phyloP scores from a whole-genome alignment of 1,139 yeast species.

The Geotrichum histeridarum region DNA sequence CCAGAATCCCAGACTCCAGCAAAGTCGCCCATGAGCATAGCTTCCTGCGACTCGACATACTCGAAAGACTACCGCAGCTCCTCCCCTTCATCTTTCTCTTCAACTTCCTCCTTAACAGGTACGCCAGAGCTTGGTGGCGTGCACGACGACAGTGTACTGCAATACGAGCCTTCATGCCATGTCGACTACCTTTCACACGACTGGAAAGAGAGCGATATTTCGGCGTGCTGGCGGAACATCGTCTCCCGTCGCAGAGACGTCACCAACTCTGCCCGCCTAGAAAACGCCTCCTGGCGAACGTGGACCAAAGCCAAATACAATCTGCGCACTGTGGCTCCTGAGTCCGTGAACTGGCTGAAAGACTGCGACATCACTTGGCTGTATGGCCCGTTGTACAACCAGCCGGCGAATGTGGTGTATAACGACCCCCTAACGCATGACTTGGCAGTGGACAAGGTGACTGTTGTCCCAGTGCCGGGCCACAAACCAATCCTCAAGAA shows the following conservation, averaged over 20 bases:
- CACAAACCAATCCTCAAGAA: constrained; percentile 79
- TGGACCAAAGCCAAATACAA: constrained; percentile 79
- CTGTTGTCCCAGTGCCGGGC: constrained; percentile 24
- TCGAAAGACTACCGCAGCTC: background rate
- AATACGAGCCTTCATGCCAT: constrained; percentile 76
- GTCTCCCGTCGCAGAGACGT: constrained; percentile 65
- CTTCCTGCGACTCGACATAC: background rate
- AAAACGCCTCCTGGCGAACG: constrained; percentile 82
- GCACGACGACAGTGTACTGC: constrained; percentile 77
- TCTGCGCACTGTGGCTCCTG: constrained; percentile 69
- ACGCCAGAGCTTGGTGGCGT: constrained; percentile 39
- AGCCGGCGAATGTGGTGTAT: constrained; percentile 38
- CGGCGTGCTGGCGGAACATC: constrained; percentile 92
- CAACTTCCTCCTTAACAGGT: constrained; percentile 22
- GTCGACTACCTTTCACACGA: constrained; percentile 92
- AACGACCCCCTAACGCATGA: constrained; percentile 21
- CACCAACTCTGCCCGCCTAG: constrained; percentile 58
- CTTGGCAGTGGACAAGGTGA: background rate
- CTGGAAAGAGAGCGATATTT: constrained; percentile 92
- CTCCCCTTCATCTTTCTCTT: constrained; percentile 10
- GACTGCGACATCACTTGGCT: constrained; percentile 83
- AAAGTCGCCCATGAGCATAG: background rate
- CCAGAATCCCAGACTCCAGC: background rate
- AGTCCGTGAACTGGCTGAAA: constrained; percentile 73
- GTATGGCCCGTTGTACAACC: constrained; percentile 68